Base-by-base conservation (phyloP, 306 rosid species). In the Cicer cuneatum region DNA sequence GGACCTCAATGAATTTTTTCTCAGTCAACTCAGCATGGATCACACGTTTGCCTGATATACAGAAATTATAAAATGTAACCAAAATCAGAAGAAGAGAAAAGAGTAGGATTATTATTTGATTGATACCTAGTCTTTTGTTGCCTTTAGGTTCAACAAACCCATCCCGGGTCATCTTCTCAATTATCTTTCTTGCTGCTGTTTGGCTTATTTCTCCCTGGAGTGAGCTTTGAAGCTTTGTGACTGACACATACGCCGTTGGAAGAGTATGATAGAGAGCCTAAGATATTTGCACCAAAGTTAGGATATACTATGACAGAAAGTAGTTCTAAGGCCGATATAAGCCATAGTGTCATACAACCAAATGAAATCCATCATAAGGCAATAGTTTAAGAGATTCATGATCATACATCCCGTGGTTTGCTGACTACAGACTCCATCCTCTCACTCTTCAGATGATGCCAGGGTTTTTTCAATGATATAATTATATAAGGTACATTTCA, bases 221-320 rank as follows among this genome's bases (percentile, higher is more conserved):
- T 77, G 82, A 85, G 83, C 60, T 81, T 69, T 88, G 96, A 85
- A 94, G 92, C 87, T 90, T 94, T 60, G 93, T 1, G 40, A 77
- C 75, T 0, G 96, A 80, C 71, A 94, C 90, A 71, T 94, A 83
- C 15, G 76, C 71, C 99, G 90, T 86, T 0, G 90, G 93, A 72
- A 95, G 98, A 79, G 84, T 80, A 83, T 95, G 93, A 84, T 66
- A 87, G 69, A 92, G 86, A 46, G 93, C 96, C 99, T 95, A 89
- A 68, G 52, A 77, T 70, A 18, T 66, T 56, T 52, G 71, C 14
- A 21, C 37, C 9, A 5, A 29, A 68, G 69, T 83, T 13, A 73
- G 71, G 66, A 66, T 43, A 74, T 42, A 18, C 5, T 56, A 57
- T 35, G 43, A 41, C 43, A 48, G 14, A 45, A 64, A 78, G 53